Base-by-base conservation (phyloP, 805 yeast genomes). In the Jamesozyma spencerorum region DNA sequence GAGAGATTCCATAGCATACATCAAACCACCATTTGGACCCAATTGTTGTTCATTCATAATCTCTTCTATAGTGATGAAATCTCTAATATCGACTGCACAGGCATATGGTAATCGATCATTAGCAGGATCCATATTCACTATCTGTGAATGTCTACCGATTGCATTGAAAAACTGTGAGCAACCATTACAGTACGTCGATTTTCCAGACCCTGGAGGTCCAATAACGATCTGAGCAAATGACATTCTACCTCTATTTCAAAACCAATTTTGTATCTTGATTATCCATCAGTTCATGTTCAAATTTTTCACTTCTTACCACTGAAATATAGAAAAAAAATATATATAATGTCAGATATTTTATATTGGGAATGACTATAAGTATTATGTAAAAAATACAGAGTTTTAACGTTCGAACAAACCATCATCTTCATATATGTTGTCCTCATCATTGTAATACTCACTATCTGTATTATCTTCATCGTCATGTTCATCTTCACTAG, bases 131-230 rank as follows among this genome's bases (percentile, higher is more conserved):
- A 92, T 70, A 56, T 92, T 92, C 17, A 92, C 68, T 2, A 92
- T 72, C n/a, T 85, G 70, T 36, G 84, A 78, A 52, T 85, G 82
- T 45, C 99, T 69, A 5, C 99, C 99, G 38, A 94, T 87, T 1
- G 97, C 95, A 44, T 84, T 81, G 52, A 90, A 71, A 61, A 92
- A 92, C 66, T 92, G 97, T 47, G 74, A 74, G 78, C 90, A 78
- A 33, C 98, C 99, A 58, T 79, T 70, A 60, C 97, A 88, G 58
- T 85, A 92, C 0, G 98, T 94, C 0, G 96, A 85, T 56, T 92
- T 92, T 1, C 99, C 99, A 0, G 95, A 74, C 1, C 98, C 99
- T 0, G 99, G 99, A 0, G 98, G 97, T 0, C 99, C 99, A 30
- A 92, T 86, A 8, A 90, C 88, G 8, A 92, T 75, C 63, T 92